These are phyloP conservation scores for Komagataea norvegica DNA, from an alignment of 1,139 yeast genomes.

Conservation along the genomic window DNA sequence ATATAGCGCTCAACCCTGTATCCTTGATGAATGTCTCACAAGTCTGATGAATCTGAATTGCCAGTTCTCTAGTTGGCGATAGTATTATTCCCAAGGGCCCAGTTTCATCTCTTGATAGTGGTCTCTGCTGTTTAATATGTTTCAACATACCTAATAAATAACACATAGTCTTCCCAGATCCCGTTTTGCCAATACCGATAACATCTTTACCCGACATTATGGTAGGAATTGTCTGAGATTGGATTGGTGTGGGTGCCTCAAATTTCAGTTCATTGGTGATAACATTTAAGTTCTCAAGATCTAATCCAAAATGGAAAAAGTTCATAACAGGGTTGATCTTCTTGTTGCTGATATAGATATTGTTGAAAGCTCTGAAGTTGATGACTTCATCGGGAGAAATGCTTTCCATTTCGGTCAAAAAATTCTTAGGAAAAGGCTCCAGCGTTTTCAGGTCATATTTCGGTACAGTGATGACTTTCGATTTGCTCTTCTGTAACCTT, in stretches of 20 bases:
- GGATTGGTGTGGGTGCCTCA: conserved; percentile 77
- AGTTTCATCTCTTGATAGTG: conserved; percentile 43
- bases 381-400: conserved; percentile 26
- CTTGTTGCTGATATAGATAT: conserved; percentile 24
- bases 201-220: conserved; percentile 88
- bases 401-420: conserved; percentile 64
- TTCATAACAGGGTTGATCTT: conserved; percentile 53
- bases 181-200: conserved; percentile 93
- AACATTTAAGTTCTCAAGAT: conserved; percentile 47
- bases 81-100: conserved; percentile 81
- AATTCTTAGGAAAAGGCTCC: conserved; percentile 53
- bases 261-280: conserved; percentile 43
- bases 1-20: conserved; percentile 47
- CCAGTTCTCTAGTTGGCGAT: conserved; percentile 92
- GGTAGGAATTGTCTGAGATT: conserved; percentile 87
- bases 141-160: conserved; percentile 80
- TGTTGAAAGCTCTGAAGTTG: conserved; percentile 26
- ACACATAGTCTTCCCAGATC: conserved; percentile 92
- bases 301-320: conserved; percentile 83
- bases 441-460: conserved; percentile 34
- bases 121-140: conserved; percentile 71
- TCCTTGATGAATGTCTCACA: conserved; percentile 53
- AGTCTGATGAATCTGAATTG: conserved; percentile 76
- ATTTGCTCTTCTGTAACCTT: conserved; percentile 38
- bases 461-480: conserved; percentile 19